phyloP scores from a whole-genome alignment of 371 early-diverging fungal species.

The Rhizopus sp. region DNA sequence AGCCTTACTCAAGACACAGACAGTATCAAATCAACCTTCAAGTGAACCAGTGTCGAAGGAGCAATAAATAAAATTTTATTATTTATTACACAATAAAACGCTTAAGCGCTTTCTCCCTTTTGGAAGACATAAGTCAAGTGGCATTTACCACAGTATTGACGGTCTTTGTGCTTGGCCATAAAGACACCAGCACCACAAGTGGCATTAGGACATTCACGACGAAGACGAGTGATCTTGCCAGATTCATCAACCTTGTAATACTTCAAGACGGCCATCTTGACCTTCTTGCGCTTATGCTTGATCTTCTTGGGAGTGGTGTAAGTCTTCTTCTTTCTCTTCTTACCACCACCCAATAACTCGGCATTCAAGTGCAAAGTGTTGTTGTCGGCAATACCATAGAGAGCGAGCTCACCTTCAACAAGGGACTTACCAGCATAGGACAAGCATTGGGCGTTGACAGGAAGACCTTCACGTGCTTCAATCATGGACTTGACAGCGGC shows the following conservation, averaged over 20 bases:
- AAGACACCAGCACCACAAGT: slow-evolving; percentile 98
- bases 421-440: slow-evolving; percentile 95
- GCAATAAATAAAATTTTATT: slow-evolving; percentile 8
- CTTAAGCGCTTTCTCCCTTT: slow-evolving; percentile 29
- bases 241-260: slow-evolving; percentile 96
- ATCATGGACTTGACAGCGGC: slow-evolving; percentile 87
- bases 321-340: slow-evolving; percentile 98
- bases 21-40: slow-evolving; percentile 36
- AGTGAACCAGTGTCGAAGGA: slow-evolving; percentile 39
- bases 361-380: slow-evolving; percentile 82
- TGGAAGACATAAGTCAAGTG: slow-evolving; percentile 60
- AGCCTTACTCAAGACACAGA: slow-evolving; percentile 47
- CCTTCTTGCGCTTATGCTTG: slow-evolving; percentile 97
- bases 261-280: slow-evolving; percentile 95
- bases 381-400: slow-evolving; percentile 86
- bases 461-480: slow-evolving; percentile 91
- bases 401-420: slow-evolving; percentile 73
- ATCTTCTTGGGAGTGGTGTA: slow-evolving; percentile 99
- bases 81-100: slow-evolving; percentile 3
- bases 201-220: slow-evolving; percentile 92
- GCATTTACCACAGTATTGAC: slow-evolving; percentile 90
- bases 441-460: slow-evolving; percentile 90
- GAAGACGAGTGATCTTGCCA: slow-evolving; percentile 95
- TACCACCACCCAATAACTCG: slow-evolving; percentile 84
- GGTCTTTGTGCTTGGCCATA: slow-evolving; percentile 96